Conservation (phyloP, 2,329 filamentous ascomycete species). For the Phyllosticta ampelicida region DNA sequence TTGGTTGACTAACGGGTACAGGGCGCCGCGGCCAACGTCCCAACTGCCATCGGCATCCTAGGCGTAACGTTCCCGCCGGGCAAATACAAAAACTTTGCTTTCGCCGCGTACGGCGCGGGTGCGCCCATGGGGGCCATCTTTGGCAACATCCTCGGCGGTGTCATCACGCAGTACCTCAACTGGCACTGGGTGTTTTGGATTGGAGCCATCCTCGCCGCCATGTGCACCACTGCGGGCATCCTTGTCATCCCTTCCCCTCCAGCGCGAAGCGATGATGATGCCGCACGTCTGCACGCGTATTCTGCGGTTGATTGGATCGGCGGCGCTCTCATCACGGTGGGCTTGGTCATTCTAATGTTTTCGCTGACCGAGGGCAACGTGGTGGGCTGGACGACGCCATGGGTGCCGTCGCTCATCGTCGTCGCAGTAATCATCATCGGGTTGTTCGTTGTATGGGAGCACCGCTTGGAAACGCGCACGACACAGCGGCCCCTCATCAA, state of each 20-base stretch:
- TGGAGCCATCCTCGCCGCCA: conserved; percentile 45
- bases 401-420: conserved; percentile 48
- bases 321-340: conserved; percentile 47
- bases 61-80: conserved; percentile 55
- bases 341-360: conserved; percentile 50
- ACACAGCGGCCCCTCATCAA: conserved; percentile 48
- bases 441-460: conserved; percentile 49
- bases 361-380: conserved; percentile 56
- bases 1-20: conserved; percentile 15
- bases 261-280: conserved; percentile 13
- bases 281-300: conserved; percentile 22
- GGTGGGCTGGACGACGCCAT: conserved; percentile 51
- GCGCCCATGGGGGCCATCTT: conserved; percentile 51
- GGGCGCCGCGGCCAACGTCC: conserved; percentile 56
- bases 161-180: conserved; percentile 48
- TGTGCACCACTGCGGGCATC: conserved; percentile 44
- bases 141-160: conserved; percentile 51
- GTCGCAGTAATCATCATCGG: conserved; percentile 44
- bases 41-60: conserved; percentile 57
- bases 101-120: conserved; percentile 51
- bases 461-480: conserved; percentile 41
- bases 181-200: conserved; percentile 61
- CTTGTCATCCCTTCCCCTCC: conserved; percentile 46
- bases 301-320: conserved; percentile 54
- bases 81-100: conserved; percentile 57